A percentile compares a stretch with the other conserved stretches of the same genome.
These are phyloP conservation scores for Agarophyton chilense DNA, from an alignment of 23 red algal species.

Conservation along the genomic window DNA sequence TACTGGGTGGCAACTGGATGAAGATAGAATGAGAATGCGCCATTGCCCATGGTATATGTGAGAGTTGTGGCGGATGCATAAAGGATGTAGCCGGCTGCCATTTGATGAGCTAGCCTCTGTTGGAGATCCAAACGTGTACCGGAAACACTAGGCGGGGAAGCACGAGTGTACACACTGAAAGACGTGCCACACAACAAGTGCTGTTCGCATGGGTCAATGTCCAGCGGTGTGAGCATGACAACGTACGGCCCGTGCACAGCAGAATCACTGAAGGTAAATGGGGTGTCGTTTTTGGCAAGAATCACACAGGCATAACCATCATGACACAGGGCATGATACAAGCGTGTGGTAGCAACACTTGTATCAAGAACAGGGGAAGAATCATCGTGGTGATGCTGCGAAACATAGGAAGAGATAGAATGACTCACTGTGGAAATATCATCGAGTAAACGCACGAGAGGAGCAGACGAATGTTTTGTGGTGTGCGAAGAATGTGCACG, in stretches of 20 bases:
- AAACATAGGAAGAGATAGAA: conserved; percentile 74
- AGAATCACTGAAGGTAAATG: conserved; percentile 67
- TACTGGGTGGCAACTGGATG: conserved; percentile 93
- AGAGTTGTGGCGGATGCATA: conserved; percentile 88
- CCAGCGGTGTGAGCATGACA: conserved; percentile 73
- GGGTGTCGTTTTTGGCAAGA: conserved; percentile 52
- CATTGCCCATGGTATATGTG: conserved; percentile 62
- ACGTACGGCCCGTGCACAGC: conserved; percentile 80
- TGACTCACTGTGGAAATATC: conserved; percentile 82
- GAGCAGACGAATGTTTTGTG: conserved; percentile 53
- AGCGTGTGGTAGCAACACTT: conserved; percentile 53
- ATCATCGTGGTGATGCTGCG: conserved; percentile 22
- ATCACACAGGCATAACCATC: conserved; percentile 95
- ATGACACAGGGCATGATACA: conserved; percentile 81
- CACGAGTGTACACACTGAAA: conserved; percentile 82
- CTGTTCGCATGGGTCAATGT: conserved; percentile 51
- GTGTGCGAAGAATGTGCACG: conserved; percentile 51
- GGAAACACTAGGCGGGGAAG: conserved; percentile 51
- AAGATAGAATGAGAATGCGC: conserved; percentile 78
- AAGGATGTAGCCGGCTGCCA: conserved; percentile 84
- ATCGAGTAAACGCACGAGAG: conserved; percentile 91
- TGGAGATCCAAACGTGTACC: conserved; percentile 76
- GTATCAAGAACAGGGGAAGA: not conserved
- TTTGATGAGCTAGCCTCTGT: conserved; percentile 59
- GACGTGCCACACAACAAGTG: conserved; percentile 72